A percentile compares a stretch with the other conserved stretches of the same genome.
These are phyloP conservation scores for Chalciporus pseudorubinellus DNA, from an alignment of 768 basidiomycete species.

Conservation along the genomic window DNA sequence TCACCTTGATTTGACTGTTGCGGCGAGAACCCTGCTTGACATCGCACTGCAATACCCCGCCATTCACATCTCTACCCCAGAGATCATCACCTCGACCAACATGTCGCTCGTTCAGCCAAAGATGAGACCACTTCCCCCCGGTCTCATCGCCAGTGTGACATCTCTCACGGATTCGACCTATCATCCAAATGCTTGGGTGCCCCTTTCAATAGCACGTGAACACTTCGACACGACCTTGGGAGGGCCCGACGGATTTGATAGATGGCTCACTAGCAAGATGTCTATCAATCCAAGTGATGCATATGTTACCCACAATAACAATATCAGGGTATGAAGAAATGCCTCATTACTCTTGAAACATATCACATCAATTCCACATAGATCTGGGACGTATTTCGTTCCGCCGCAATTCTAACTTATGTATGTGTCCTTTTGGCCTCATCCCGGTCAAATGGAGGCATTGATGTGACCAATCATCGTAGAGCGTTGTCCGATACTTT, in stretches of 20 bases:
- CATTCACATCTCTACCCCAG: slow-evolving; percentile 55
- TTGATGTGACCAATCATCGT: slow-evolving; percentile 1
- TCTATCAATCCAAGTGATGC: slow-evolving; percentile 71
- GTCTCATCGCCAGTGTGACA: slow-evolving; percentile 16
- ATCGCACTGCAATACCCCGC: slow-evolving; percentile 55
- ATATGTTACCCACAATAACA: slow-evolving; percentile 70
- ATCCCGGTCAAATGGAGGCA: background rate
- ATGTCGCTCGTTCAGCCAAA: slow-evolving; percentile 47
- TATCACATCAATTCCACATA: slow-evolving; percentile 24
- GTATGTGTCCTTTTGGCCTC: slow-evolving; percentile 36
- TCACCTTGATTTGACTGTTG: slow-evolving; percentile 74
- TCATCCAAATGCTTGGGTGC: slow-evolving; percentile 49
- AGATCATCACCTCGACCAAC: slow-evolving; percentile 40
- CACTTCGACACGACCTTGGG: slow-evolving; percentile 51
- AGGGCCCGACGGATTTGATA: slow-evolving; percentile 65
- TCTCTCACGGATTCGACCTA: slow-evolving; percentile 42
- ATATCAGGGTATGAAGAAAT: slow-evolving; percentile 48
- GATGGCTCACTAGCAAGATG: slow-evolving; percentile 57
- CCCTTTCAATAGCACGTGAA: slow-evolving; percentile 50
- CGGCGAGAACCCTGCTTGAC: slow-evolving; percentile 47
- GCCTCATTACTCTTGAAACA: background rate
- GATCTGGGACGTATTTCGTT: slow-evolving; percentile 77
- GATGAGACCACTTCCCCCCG: slow-evolving; percentile 47
- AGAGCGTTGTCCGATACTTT: slow-evolving; percentile 45
- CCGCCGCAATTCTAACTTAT: slow-evolving; percentile 47